phyloP scores from a whole-genome alignment of 1,139 yeast genomes.

The Petasospora fabianii region DNA sequence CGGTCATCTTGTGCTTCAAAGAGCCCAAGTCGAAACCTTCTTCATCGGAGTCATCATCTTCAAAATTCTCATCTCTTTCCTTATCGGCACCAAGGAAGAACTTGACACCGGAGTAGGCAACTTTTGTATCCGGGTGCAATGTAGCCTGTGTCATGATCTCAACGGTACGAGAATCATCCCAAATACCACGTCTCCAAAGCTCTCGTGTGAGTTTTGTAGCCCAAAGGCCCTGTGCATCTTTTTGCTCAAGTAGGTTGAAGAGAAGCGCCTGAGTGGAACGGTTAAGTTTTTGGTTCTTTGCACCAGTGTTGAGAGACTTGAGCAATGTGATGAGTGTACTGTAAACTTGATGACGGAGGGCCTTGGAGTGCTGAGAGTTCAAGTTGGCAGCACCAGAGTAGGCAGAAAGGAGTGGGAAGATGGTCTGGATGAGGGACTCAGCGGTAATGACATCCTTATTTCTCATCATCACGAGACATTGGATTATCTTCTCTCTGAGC shows the following conservation, averaged over 20 bases:
- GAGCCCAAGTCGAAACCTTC: slow-evolving; percentile 66
- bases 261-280: slow-evolving; percentile 87
- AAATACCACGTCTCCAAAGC: slow-evolving; percentile 93
- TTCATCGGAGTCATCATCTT: slow-evolving; percentile 61
- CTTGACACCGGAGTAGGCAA: slow-evolving; percentile 82
- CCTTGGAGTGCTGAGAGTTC: slow-evolving; percentile 75
- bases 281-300: slow-evolving; percentile 83
- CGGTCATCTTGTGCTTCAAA: slow-evolving; percentile 73
- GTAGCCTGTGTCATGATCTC: slow-evolving; percentile 98
- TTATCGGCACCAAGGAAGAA: slow-evolving; percentile 94
- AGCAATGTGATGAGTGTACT: slow-evolving; percentile 71
- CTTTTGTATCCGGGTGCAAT: slow-evolving; percentile 79
- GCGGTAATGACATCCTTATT: slow-evolving; percentile 81
- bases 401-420: slow-evolving; percentile 76
- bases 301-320: slow-evolving; percentile 78
- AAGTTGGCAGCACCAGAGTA: slow-evolving; percentile 49
- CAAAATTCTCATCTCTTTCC: slow-evolving; percentile 85
- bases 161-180: slow-evolving; percentile 96
- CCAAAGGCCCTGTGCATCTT: slow-evolving; percentile 86
- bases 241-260: slow-evolving; percentile 76
- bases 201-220: slow-evolving; percentile 94
- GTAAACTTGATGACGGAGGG: slow-evolving; percentile 78
- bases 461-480: slow-evolving; percentile 82
- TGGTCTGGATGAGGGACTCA: slow-evolving; percentile 75
- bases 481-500: slow-evolving; percentile 86